phyloP scores from a whole-genome alignment of 306 rosid genomes.

The Urtica urens region DNA sequence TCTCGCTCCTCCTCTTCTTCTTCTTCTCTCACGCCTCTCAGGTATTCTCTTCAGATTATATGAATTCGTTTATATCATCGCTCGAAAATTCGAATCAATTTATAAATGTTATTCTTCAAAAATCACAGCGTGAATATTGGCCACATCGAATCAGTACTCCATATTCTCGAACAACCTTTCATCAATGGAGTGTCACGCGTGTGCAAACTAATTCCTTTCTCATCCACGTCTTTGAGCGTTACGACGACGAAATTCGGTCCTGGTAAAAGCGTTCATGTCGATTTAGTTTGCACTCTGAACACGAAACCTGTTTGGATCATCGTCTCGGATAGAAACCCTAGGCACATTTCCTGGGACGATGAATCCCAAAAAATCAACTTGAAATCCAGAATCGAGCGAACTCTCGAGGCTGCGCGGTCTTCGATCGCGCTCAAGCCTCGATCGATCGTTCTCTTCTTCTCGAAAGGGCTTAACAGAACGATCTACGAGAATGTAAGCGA shows the following conservation, averaged over 20 bases:
- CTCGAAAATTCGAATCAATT: slow-evolving; percentile 4
- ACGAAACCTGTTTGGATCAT: slow-evolving; percentile 80
- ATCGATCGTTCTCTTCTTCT: slow-evolving; percentile 68
- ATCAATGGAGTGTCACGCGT: slow-evolving; percentile 76
- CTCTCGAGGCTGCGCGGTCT: slow-evolving; percentile 44
- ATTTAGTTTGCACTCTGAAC: slow-evolving; percentile 53
- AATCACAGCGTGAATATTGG: slow-evolving; percentile 68
- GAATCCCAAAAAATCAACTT: slow-evolving; percentile 41
- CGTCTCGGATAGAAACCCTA: slow-evolving; percentile 79
- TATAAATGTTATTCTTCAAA: slow-evolving; percentile 1
- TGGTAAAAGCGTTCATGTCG: slow-evolving; percentile 43
- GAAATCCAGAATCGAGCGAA: slow-evolving; percentile 43
- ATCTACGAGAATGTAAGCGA: slow-evolving; percentile 32
- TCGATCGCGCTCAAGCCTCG: slow-evolving; percentile 56
- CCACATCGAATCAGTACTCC: slow-evolving; percentile 70
- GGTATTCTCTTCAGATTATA: too few relatives aligned
- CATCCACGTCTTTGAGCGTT: slow-evolving; percentile 23
- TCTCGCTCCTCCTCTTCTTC: slow-evolving; percentile 29
- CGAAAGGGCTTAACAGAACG: slow-evolving; percentile 37
- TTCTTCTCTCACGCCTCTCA: slow-evolving; percentile 8
- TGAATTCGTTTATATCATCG: too few relatives aligned
- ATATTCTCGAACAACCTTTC: slow-evolving; percentile 73
- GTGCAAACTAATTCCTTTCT: slow-evolving; percentile 60
- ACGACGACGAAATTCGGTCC: slow-evolving; percentile 8
- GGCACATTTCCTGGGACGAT: slow-evolving; percentile 54